These are phyloP conservation scores for Austroboletus festivus DNA, from an alignment of 768 basidiomycete species.

Conservation along the genomic window DNA sequence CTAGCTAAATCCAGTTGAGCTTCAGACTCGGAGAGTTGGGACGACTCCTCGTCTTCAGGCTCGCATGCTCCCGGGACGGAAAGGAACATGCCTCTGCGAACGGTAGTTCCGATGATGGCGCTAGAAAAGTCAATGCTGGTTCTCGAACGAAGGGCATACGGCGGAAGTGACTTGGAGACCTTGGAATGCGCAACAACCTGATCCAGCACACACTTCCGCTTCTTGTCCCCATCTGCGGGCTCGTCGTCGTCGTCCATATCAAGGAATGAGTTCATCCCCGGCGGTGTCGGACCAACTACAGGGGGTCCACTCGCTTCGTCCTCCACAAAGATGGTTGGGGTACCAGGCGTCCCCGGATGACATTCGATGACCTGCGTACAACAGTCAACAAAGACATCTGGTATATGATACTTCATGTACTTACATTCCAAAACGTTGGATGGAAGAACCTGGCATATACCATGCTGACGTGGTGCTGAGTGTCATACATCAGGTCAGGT, in stretches of 20 bases:
- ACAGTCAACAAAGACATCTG: background rate
- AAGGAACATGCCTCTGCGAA: slow-evolving; percentile 11
- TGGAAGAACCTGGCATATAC: slow-evolving; percentile 23
- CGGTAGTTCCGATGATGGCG: slow-evolving; percentile 13
- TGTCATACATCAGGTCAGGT: background rate
- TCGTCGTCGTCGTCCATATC: slow-evolving; percentile 1
- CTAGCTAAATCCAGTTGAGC: background rate
- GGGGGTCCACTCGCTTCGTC: slow-evolving; percentile 12
- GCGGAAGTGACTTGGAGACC: background rate
- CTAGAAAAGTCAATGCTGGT: background rate
- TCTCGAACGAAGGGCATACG: slow-evolving; percentile 11
- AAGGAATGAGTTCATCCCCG: slow-evolving; percentile 15
- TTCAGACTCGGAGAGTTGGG: background rate
- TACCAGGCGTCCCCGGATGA: slow-evolving; percentile 11
- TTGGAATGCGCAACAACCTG: background rate
- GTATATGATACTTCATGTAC: background rate
- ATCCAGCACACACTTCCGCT: background rate
- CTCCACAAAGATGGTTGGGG: slow-evolving; percentile 21
- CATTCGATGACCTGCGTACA: slow-evolving; percentile 12
- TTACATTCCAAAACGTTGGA: slow-evolving; percentile 19
- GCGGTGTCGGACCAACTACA: background rate
- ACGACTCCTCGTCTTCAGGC: background rate
- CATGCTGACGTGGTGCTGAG: slow-evolving; percentile 17
- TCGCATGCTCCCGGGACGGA: slow-evolving; percentile 1
- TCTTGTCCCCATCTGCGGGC: background rate